A percentile compares a stretch with the other conserved stretches of the same genome.
Evolutionary conservation across 2,329 filamentous ascomycete species (phyloP).

Genomic region (Pseudogymnoascus sp.): DNA sequence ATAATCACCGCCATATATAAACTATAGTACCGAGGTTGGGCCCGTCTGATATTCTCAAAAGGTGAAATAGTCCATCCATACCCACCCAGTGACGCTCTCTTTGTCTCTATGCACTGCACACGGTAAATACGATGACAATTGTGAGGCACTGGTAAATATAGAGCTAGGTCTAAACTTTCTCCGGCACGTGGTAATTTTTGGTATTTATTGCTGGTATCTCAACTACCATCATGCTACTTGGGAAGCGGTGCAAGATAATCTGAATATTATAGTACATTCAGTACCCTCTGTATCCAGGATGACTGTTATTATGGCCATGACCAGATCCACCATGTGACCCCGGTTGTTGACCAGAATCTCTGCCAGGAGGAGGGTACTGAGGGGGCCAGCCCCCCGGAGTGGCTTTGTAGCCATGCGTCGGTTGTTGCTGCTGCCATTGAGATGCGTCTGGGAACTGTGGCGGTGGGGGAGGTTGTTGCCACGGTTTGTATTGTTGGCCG

Average conservation of each 20-base stretch:
- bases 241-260: not conserved
- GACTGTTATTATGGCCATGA: not conserved
- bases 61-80: not conserved
- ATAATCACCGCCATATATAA: not conserved
- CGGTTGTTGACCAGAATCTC: not conserved
- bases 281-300: not conserved
- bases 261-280: not conserved
- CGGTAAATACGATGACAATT: not conserved
- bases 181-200: not conserved
- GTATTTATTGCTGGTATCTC: not conserved
- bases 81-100: not conserved
- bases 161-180: not conserved
- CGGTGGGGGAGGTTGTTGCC: not conserved
- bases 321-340: not conserved
- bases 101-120: not conserved
- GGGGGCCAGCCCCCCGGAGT: not conserved
- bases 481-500: not conserved
- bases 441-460: not conserved
- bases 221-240: not conserved
- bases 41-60: not conserved
- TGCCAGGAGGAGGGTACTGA: conserved; percentile 1
- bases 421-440: not conserved
- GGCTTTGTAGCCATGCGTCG: not conserved
- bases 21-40: not conserved
- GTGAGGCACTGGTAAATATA: not conserved